phyloP scores from a whole-genome alignment of 2,329 filamentous ascomycete species.

The Xylaria sp. region DNA sequence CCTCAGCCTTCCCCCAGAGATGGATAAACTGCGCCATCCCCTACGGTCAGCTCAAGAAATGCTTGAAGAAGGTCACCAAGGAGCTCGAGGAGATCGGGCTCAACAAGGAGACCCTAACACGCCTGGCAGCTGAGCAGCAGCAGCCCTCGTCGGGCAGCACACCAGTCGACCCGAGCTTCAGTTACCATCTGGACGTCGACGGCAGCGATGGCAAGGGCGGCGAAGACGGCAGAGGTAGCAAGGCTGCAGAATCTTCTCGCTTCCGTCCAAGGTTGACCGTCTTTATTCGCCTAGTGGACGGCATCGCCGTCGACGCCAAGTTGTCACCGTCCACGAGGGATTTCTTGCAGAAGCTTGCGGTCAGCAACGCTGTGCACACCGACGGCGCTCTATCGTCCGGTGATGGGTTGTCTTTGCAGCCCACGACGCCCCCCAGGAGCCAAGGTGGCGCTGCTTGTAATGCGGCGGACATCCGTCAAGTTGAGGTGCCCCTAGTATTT shows the following conservation, averaged over 20 bases:
- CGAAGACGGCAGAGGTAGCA: slow-evolving; percentile 63
- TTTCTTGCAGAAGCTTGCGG: slow-evolving; percentile 70
- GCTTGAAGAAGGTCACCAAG: slow-evolving; percentile 79
- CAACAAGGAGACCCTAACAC: slow-evolving; percentile 74
- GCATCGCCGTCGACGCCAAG: slow-evolving; percentile 73
- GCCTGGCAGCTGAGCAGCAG: slow-evolving; percentile 66
- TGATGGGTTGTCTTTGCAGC: neutral
- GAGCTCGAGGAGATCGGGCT: slow-evolving; percentile 79
- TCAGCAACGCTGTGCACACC: slow-evolving; percentile 43
- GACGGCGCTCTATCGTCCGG: neutral
- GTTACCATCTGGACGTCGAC: slow-evolving; percentile 63
- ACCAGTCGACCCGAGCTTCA: slow-evolving; percentile 52
- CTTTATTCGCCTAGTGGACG: slow-evolving; percentile 72
- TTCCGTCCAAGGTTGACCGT: slow-evolving; percentile 77
- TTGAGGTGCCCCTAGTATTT: slow-evolving; percentile 82
- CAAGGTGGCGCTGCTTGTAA: slow-evolving; percentile 1
- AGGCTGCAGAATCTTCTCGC: slow-evolving; percentile 53
- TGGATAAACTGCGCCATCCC: slow-evolving; percentile 81
- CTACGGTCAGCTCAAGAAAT: slow-evolving; percentile 88
- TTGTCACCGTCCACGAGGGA: slow-evolving; percentile 72
- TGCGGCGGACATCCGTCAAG: slow-evolving; percentile 47
- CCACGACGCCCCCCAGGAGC: neutral
- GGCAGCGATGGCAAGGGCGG: slow-evolving; percentile 60
- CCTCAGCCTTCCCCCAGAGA: slow-evolving; percentile 73
- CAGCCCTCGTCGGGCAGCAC: slow-evolving; percentile 55